Conservation (phyloP, 1,284 basidiomycete species). For the Psilocybe mexicana region DNA sequence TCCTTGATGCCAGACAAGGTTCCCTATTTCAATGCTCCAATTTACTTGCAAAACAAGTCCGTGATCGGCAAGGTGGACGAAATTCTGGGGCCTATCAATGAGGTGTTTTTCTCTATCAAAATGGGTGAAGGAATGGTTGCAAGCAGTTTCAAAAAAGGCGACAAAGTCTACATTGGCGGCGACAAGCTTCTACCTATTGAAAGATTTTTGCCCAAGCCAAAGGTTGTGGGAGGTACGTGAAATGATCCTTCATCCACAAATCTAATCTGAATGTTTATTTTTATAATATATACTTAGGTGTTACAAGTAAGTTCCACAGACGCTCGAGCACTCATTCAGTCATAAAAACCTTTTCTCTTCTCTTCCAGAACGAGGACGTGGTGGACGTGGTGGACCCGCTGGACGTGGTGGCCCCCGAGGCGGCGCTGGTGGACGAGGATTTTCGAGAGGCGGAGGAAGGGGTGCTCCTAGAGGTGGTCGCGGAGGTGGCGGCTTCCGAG, state of each 20-base stretch:
- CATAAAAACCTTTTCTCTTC: conserved; percentile 6
- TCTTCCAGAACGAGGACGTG: conserved; percentile 54
- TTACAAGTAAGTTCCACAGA: conserved; percentile 45
- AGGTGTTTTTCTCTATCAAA: conserved; percentile 98
- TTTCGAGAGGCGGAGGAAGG: conserved; percentile 32
- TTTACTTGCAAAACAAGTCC: conserved; percentile 98
- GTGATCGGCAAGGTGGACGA: conserved; percentile 95
- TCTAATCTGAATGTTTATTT: conserved; percentile 9
- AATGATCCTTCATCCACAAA: conserved; percentile 11
- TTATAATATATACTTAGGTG: conserved; percentile 33
- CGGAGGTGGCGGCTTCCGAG: conserved; percentile 44
- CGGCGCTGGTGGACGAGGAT: conserved; percentile 42
- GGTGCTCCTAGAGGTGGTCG: conserved; percentile 44
- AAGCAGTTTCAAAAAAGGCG: conserved; percentile 93
- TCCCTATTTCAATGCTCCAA: conserved; percentile 99
- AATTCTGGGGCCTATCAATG: conserved; percentile 97
- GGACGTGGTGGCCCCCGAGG: conserved; percentile 43
- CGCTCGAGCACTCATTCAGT: not conserved
- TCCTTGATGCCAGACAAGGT: conserved; percentile 88
- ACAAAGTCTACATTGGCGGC: conserved; percentile 96
- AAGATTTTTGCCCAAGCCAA: conserved; percentile 96
- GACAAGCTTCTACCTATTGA: conserved; percentile 98
- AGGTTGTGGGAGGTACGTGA: conserved; percentile 68
- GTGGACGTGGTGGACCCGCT: conserved; percentile 31
- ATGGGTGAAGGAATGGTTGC: conserved; percentile 97